Conservation (phyloP, 78 protist genomes). For the Isochrysis galbana region DNA sequence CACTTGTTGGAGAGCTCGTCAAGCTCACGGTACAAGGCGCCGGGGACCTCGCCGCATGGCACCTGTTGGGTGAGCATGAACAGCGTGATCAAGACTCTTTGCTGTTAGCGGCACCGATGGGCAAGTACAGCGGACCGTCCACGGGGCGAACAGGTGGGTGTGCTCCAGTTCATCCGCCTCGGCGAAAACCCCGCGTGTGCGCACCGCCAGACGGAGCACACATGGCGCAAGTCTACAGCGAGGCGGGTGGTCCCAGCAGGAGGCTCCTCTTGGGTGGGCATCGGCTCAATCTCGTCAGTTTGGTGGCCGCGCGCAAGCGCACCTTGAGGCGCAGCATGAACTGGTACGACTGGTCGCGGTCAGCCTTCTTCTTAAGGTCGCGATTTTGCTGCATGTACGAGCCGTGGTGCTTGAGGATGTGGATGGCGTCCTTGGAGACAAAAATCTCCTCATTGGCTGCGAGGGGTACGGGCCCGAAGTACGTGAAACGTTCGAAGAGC, state of each 20-base stretch:
- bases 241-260: too few species aligned
- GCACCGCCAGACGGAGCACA: too few species aligned
- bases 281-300: background rate
- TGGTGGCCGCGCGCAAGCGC: background rate
- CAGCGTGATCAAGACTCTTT: too few species aligned
- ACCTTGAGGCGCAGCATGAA: too few species aligned
- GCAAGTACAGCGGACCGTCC: too few species aligned
- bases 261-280: too few species aligned
- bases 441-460: background rate
- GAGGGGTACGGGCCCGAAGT: background rate
- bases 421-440: slow-evolving; percentile 3
- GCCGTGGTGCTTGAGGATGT: slow-evolving; percentile 50
- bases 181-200: too few species aligned
- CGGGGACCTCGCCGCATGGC: slow-evolving; percentile 31
- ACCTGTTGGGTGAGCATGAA: slow-evolving; percentile 28
- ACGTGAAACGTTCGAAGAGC: too few species aligned
- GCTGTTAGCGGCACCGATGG: too few species aligned
- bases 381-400: slow-evolving; percentile 46
- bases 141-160: too few species aligned
- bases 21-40: background rate
- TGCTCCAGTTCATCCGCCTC: too few species aligned
- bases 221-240: too few species aligned
- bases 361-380: slow-evolving; percentile 3
- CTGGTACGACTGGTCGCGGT: background rate
- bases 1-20: slow-evolving; percentile 8